Evolutionary conservation across 768 basidiomycete genomes (phyloP), one percentile per base, ranked within the genome.

Genomic region (Rhizopogon vesiculosus): DNA sequence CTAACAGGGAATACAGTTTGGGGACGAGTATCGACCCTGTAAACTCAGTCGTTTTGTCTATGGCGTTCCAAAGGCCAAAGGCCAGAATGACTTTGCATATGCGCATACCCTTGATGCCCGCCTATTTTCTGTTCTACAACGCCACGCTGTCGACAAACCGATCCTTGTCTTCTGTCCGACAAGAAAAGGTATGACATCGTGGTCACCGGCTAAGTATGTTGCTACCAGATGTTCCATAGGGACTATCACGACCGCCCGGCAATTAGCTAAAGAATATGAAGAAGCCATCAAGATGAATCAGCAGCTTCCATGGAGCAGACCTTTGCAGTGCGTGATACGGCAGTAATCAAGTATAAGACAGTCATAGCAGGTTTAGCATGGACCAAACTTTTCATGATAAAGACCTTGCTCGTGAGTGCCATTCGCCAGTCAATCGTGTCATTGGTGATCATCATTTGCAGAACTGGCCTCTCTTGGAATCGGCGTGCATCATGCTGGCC

Each of bases 401-500:
- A 64, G 78, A 83, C 28, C 71, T 93, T 12, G 70, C 76, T 57
- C 80, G 88, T 85, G 56, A 49, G 35, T 18, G 38, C 19, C 22
- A 61, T 76, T 61, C n/a, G 66, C 51, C 19, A 35, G 45, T 38
- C 7, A 41, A 13, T 18, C 10, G 22, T 7, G 39, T 28, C n/a
- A 16, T 29, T 58, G 2, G 7, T 45, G 8, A 43, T 42, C 39
- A 52, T 29, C 19, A 7, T 50, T 45, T 55, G 50, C 60, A 86
- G 89, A 78, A 31, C 75, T 95, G 33, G 85, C 84, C n/a, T 67
- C 74, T 1, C 70, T 68, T 52, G 97, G 96, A 1, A 84, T 98
- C 46, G 93, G 92, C 10, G 81, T 93, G 7, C 96, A 99, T 66
- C 95, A 98, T 65, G 96, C 94, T 5, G 96, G 96, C 2, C 70